phyloP scores from a whole-genome alignment of 129 eudicot species.

The Rutidosis leptorrhynchoides region DNA sequence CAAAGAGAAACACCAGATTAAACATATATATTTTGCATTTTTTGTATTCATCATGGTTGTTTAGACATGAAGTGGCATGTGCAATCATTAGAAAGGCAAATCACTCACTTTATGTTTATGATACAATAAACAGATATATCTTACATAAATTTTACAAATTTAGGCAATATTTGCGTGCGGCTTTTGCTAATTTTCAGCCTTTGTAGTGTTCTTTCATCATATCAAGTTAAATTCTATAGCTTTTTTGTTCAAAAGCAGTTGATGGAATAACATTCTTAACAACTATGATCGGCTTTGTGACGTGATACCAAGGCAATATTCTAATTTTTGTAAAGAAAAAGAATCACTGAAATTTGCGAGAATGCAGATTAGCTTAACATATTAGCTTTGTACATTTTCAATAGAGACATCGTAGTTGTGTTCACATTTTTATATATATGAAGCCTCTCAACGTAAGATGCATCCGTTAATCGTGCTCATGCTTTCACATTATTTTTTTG shows the following conservation, averaged over 20 bases:
- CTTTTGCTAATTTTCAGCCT: not conserved
- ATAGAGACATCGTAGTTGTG: not conserved
- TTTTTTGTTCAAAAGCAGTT: not conserved
- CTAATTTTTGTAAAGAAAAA: not conserved
- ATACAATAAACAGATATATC: not conserved
- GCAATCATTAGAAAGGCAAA: not conserved
- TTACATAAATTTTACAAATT: not conserved
- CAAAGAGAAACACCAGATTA: not conserved
- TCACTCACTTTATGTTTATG: not conserved
- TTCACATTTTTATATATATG: constrained; percentile 3
- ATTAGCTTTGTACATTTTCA: not conserved
- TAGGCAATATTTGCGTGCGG: not conserved
- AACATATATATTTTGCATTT: not conserved
- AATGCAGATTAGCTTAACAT: not conserved
- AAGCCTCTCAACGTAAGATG: constrained; percentile 9
- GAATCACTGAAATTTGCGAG: not conserved
- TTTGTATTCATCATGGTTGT: not conserved
- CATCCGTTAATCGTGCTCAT: not conserved
- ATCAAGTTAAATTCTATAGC: not conserved
- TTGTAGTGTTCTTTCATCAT: not conserved
- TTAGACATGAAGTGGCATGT: not conserved
- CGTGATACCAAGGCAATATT: not conserved
- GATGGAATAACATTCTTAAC: not conserved
- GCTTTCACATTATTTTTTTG: constrained; percentile 5
- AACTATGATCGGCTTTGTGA: not conserved